Evolutionary conservation across 371 early-diverging fungal genomes (phyloP).

Genomic region (Mucor saturninus): DNA sequence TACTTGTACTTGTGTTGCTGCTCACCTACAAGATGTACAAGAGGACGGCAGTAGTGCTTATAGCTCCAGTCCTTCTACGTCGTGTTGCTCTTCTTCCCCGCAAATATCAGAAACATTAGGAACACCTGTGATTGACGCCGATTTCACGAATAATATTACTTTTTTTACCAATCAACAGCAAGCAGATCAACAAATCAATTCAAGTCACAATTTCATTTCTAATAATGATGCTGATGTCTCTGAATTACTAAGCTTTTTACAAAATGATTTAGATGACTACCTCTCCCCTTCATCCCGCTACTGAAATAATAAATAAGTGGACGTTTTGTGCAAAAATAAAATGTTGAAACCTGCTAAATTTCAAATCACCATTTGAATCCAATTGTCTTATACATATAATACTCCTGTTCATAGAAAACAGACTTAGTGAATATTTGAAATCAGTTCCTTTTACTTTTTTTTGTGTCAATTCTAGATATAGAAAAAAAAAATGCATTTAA

Average conservation of each 20-base stretch:
- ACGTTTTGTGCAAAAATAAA: too few species aligned
- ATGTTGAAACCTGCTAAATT: too few species aligned
- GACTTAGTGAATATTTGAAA: too few species aligned
- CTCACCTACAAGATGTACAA: slow-evolving; percentile 29
- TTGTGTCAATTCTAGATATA: too few species aligned
- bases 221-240: neutral
- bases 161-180: neutral
- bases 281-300: neutral
- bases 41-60: slow-evolving; percentile 8
- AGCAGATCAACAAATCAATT: neutral
- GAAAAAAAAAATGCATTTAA: too few species aligned
- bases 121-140: neutral
- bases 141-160: too few species aligned
- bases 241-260: slow-evolving; percentile 7
- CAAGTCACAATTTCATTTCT: neutral
- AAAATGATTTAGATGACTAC: slow-evolving; percentile 8
- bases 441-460: too few species aligned
- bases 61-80: neutral
- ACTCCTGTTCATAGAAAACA: too few species aligned
- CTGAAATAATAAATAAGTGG: neutral
- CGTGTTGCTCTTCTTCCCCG: neutral
- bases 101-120: neutral
- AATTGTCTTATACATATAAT: too few species aligned
- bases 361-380: too few species aligned
- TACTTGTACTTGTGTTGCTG: slow-evolving; percentile 35